phyloP scores from a whole-genome alignment of 345 rosid genomes.

The Bruguiera gymnorhiza region DNA sequence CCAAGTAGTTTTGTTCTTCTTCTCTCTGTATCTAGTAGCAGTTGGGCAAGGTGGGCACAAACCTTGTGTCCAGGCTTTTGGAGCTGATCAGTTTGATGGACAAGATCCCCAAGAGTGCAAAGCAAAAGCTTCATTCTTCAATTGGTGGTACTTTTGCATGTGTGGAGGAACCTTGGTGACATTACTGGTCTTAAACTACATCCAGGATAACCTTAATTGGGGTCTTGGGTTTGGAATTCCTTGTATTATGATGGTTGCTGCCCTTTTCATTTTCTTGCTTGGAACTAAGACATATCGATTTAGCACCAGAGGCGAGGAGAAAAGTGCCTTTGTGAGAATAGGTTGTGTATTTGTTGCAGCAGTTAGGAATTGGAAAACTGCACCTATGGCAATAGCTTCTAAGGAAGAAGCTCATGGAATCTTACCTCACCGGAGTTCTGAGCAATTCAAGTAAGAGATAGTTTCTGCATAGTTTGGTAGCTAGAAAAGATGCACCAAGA shows the following conservation, averaged over 20 bases:
- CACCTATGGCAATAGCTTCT: neutral
- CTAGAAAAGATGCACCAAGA: neutral
- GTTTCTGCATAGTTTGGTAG: neutral
- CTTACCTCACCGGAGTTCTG: neutral
- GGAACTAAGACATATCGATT: constrained; percentile 15
- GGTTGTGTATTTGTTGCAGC: neutral
- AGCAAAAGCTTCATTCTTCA: constrained; percentile 16
- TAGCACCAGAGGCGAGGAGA: neutral
- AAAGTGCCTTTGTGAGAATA: constrained; percentile 8
- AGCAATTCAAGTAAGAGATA: constrained; percentile 5
- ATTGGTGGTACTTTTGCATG: constrained; percentile 12
- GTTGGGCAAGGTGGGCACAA: constrained; percentile 20
- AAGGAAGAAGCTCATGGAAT: constrained; percentile 1
- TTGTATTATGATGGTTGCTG: constrained; percentile 4
- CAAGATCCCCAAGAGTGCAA: constrained; percentile 7
- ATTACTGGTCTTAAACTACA: constrained; percentile 8
- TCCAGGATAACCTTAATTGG: constrained; percentile 22
- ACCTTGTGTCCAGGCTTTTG: constrained; percentile 19
- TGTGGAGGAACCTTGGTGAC: neutral
- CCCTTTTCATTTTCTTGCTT: constrained; percentile 10
- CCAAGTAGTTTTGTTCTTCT: constrained; percentile 13
- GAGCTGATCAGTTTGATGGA: constrained; percentile 23
- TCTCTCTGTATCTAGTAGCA: constrained; percentile 21
- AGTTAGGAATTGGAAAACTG: neutral
- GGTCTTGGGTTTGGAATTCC: constrained; percentile 21